phyloP scores from a whole-genome alignment of 768 basidiomycete genomes.

The Suillus plorans region DNA sequence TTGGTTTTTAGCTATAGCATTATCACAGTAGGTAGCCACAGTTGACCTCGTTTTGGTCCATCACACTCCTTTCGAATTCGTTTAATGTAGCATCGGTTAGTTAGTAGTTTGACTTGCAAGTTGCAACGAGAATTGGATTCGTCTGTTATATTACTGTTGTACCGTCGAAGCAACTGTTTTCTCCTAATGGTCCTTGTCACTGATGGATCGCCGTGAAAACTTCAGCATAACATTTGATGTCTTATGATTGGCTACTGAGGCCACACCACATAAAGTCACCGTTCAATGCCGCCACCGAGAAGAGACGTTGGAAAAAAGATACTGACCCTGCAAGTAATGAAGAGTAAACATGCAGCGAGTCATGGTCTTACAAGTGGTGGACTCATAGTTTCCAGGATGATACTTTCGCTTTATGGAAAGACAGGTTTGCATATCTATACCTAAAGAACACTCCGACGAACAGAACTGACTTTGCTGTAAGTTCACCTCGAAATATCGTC shows the following conservation, averaged over 20 bases:
- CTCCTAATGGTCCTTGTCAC: not conserved
- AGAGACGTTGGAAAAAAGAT: not conserved
- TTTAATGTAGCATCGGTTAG: not conserved
- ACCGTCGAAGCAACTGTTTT: not conserved
- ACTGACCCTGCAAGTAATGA: conserved; percentile 19
- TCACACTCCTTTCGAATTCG: not conserved
- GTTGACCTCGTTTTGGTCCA: not conserved
- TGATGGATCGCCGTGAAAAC: not conserved
- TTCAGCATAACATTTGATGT: not conserved
- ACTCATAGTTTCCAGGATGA: no score
- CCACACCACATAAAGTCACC: not conserved
- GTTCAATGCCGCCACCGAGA: not conserved
- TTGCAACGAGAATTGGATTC: not conserved
- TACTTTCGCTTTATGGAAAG: no score
- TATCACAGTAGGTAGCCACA: not conserved
- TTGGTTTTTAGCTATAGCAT: conserved; percentile 3
- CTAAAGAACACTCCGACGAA: conserved; percentile 18
- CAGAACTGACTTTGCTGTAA: conserved; percentile 17
- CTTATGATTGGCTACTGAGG: not conserved
- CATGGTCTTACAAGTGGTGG: no score
- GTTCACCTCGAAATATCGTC: conserved; percentile 17
- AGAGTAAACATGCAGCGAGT: no score
- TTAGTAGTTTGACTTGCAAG: not conserved
- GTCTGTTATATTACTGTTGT: not conserved
- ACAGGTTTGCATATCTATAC: conserved; percentile 14